Evolutionary conservation across 306 rosid genomes (phyloP), one percentile per base, ranked within the genome.

Genomic region (Cucumis melo): DNA sequence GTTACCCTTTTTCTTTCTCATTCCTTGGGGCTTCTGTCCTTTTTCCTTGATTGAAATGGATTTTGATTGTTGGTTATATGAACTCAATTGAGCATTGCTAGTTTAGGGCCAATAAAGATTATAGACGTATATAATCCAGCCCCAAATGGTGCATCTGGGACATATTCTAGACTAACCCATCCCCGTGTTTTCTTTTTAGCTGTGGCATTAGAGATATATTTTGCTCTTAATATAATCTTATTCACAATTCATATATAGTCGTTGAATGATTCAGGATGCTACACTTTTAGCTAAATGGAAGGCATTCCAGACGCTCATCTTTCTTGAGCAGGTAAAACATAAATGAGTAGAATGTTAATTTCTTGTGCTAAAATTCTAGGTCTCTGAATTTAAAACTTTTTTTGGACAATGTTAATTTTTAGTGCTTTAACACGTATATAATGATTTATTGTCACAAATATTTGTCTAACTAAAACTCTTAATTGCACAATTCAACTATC

Each of bases 271-370:
- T 54, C 88, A 94, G 98, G 96, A 90, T 61, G 97, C 97, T 13
- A 81, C 81, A 53, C 97, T 94, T 65, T 76, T 84, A 70, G 91
- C 97, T 15, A 87, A 89, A 68, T 91, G 97, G 98, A 91, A 94
- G 85, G 96, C 97, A 17, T 91, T 91, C 85, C 88, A 85, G 73
- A 91, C 97, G 10, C 80, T 88, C 80, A 87, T 94, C 78, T 91
- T 84, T 89, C 97, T 87, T 54, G 97, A 91, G 80, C 85, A 77
- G 96, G 98, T 91, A 83, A 91, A 86, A 83, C 56, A 71, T 44
- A 24, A 23, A 15, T 51, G 27, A 72, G 24, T 19, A 16, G 41
- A 24, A 72, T 48, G 44, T 50, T 23, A 4, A 17, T 27, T 72
- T 72, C 75, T 44, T 68, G 13, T 42, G 39, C 13, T 70, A 8